These are phyloP conservation scores for Phytopythium kandeliae DNA, from an alignment of 352 stramenopile genomes.

Conservation along the genomic window DNA sequence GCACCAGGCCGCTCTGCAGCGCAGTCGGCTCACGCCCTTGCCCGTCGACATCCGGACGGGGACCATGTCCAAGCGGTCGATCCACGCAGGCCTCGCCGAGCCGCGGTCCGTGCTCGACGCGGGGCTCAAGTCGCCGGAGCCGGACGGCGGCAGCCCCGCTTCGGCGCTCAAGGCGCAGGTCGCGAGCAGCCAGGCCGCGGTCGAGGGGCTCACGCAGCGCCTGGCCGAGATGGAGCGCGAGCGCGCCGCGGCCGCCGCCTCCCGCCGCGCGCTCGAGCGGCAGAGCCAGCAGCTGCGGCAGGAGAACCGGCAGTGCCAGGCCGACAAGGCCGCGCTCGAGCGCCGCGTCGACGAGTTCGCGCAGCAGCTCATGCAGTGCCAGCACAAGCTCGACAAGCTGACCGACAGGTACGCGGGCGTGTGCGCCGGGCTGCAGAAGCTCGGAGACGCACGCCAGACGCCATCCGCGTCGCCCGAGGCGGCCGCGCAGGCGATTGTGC, in stretches of 20 bases:
- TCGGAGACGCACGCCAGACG: constrained; percentile 30
- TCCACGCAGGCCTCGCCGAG: neutral
- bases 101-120: neutral
- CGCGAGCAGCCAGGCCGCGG: constrained; percentile 27
- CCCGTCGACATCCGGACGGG: constrained; percentile 40
- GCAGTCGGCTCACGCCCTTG: constrained; percentile 52
- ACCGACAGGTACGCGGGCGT: constrained; percentile 43
- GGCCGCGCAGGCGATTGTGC: constrained; percentile 34
- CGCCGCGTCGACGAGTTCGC: constrained; percentile 41
- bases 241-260: constrained; percentile 14
- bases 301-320: constrained; percentile 34
- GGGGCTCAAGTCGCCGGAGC: neutral
- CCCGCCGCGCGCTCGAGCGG: constrained; percentile 28
- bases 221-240: constrained; percentile 43
- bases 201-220: constrained; percentile 40
- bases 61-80: constrained; percentile 16
- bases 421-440: constrained; percentile 52
- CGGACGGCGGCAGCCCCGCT: neutral
- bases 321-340: constrained; percentile 29
- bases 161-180: constrained; percentile 11
- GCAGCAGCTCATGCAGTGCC: constrained; percentile 36
- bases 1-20: constrained; percentile 37
- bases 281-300: constrained; percentile 24
- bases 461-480: constrained; percentile 8
- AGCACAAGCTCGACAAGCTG: constrained; percentile 65